Conservation (phyloP, 2,329 filamentous ascomycete genomes). For the Helicocarpus griseus region DNA sequence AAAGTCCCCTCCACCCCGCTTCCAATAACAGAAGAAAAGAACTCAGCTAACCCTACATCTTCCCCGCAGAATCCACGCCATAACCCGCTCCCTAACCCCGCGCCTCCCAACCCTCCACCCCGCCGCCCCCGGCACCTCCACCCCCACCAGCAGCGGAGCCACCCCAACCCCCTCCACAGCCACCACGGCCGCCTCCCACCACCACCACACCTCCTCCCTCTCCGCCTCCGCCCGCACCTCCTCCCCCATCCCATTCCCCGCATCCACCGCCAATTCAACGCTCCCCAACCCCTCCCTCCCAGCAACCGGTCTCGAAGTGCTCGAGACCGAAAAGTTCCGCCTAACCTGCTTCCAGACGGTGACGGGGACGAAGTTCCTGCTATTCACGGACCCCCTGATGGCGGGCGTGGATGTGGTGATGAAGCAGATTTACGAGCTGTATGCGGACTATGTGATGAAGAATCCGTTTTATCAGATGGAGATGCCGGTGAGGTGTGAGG, state of each 20-base stretch:
- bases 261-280: slow-evolving; percentile 20
- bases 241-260: slow-evolving; percentile 15
- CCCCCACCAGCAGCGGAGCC: slow-evolving; percentile 19
- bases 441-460: slow-evolving; percentile 97
- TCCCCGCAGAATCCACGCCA: slow-evolving; percentile 50
- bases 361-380: slow-evolving; percentile 88
- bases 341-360: slow-evolving; percentile 92
- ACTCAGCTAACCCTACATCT: background rate
- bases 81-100: slow-evolving; percentile 47
- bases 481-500: slow-evolving; percentile 93
- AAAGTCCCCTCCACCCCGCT: background rate
- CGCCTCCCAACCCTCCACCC: slow-evolving; percentile 23
- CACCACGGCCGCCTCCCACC: slow-evolving; percentile 13
- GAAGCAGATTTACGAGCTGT: slow-evolving; percentile 82
- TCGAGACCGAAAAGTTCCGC: slow-evolving; percentile 90
- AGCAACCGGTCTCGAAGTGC: slow-evolving; percentile 68
- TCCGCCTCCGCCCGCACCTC: slow-evolving; percentile 21
- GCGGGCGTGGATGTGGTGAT: slow-evolving; percentile 67
- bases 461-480: slow-evolving; percentile 98
- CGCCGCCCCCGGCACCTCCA: slow-evolving; percentile 21
- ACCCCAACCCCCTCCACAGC: slow-evolving; percentile 13
- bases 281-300: slow-evolving; percentile 25
- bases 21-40: background rate
- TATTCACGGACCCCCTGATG: slow-evolving; percentile 88
- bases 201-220: slow-evolving; percentile 26